phyloP scores from a whole-genome alignment of 2,329 filamentous ascomycete genomes.

The Stachybotrys elegans region DNA sequence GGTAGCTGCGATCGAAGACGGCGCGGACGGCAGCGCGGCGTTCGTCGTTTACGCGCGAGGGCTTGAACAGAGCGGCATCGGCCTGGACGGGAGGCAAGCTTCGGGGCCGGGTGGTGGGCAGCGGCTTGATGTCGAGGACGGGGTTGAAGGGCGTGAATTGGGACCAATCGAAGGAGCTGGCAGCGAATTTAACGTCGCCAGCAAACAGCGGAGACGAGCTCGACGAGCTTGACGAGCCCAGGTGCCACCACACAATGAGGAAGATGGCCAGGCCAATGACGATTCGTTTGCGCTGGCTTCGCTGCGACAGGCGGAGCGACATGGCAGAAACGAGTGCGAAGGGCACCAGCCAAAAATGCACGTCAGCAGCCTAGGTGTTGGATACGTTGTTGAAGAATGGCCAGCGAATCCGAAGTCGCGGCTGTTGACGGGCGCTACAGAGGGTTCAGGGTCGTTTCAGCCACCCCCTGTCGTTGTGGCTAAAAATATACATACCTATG shows the following conservation, averaged over 20 bases:
- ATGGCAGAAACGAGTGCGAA: neutral
- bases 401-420: too few relatives aligned
- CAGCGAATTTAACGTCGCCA: neutral
- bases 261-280: neutral
- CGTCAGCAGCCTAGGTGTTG: too few relatives aligned
- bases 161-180: conserved; percentile 1
- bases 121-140: conserved; percentile 6
- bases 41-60: conserved; percentile 25
- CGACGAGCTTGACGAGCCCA: too few relatives aligned
- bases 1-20: conserved; percentile 52
- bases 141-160: neutral
- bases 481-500: too few relatives aligned
- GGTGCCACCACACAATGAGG: conserved; percentile 4
- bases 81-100: conserved; percentile 21
- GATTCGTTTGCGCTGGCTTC: neutral
- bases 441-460: too few relatives aligned
- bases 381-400: too few relatives aligned
- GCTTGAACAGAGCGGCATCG: conserved; percentile 31
- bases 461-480: too few relatives aligned
- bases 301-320: neutral
- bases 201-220: neutral
- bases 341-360: too few relatives aligned
- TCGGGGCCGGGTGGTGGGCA: conserved; percentile 27
- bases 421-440: too few relatives aligned
- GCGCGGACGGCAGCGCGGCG: conserved; percentile 39